phyloP scores from a whole-genome alignment of 2,329 filamentous ascomycete genomes.

The Talaromyces rugulosus region DNA sequence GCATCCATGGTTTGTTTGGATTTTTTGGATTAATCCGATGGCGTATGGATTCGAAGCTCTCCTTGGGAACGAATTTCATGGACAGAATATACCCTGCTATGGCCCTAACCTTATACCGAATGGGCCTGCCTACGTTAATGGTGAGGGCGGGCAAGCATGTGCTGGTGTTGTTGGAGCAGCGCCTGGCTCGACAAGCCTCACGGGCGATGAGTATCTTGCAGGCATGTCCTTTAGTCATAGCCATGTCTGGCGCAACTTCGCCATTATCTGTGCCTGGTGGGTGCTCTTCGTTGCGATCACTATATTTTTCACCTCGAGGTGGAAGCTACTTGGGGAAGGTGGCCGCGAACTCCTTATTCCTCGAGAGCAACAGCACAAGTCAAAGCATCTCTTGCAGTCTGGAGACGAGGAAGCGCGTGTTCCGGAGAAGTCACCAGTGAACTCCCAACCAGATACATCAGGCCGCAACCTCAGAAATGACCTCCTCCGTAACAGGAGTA shows the following conservation, averaged over 20 bases:
- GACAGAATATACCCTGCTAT: constrained; percentile 31
- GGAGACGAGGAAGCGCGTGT: constrained; percentile 21
- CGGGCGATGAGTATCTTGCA: constrained; percentile 56
- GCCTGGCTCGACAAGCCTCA: constrained; percentile 46
- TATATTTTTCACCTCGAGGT: constrained; percentile 53
- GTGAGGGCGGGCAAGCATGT: constrained; percentile 38
- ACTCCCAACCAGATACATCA: constrained; percentile 55
- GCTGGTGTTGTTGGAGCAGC: constrained; percentile 56
- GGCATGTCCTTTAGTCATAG: constrained; percentile 51
- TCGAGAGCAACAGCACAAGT: constrained; percentile 50
- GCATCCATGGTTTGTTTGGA: constrained; percentile 72
- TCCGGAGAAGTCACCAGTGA: constrained; percentile 34
- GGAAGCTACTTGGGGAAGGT: constrained; percentile 51
- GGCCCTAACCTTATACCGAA: constrained; percentile 30
- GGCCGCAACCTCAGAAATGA: no score
- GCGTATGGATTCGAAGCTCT: constrained; percentile 37
- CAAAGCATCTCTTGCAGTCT: no score
- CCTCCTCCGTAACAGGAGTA: no score
- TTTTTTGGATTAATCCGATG: constrained; percentile 36
- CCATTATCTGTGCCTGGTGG: constrained; percentile 62
- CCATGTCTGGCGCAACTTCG: constrained; percentile 59
- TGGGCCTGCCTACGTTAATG: constrained; percentile 23
- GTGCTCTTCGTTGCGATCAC: constrained; percentile 56
- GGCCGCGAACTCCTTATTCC: constrained; percentile 59
- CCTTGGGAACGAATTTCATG: constrained; percentile 34